phyloP scores from a whole-genome alignment of 2,329 filamentous ascomycete genomes.

The Stylonectria norvegica region DNA sequence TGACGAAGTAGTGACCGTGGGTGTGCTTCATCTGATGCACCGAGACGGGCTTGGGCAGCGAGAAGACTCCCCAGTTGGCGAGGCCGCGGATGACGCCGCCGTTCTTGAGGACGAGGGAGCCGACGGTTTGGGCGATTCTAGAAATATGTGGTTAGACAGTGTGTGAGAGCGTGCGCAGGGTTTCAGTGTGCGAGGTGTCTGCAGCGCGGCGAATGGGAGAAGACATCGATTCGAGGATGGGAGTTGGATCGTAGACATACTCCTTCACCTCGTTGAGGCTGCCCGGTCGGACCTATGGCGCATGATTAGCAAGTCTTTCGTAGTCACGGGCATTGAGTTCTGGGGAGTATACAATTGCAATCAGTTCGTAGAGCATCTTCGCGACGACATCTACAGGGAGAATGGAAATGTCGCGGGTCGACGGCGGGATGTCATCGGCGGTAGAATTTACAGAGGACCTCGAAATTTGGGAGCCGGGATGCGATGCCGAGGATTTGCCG shows the following conservation, averaged over 20 bases:
- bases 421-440: conserved; percentile 14
- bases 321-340: neutral
- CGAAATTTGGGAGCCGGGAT: conserved; percentile 22
- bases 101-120: conserved; percentile 74
- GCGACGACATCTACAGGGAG: conserved; percentile 30
- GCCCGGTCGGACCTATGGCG: conserved; percentile 78
- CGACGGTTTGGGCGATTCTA: conserved; percentile 85
- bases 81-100: conserved; percentile 89
- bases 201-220: conserved; percentile 7
- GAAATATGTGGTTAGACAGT: conserved; percentile 8
- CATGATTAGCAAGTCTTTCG: conserved; percentile 17
- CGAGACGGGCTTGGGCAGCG: conserved; percentile 74
- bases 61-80: conserved; percentile 92
- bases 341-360: conserved; percentile 81
- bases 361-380: conserved; percentile 94
- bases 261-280: conserved; percentile 91
- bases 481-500: conserved; percentile 31
- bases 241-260: conserved; percentile 50
- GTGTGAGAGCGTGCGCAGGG: neutral
- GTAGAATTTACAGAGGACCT: conserved; percentile 25
- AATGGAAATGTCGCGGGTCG: conserved; percentile 14
- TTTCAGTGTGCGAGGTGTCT: conserved; percentile 2
- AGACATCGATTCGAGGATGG: neutral
- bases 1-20: conserved; percentile 92
- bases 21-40: conserved; percentile 81